Base-by-base conservation (phyloP, 2,329 filamentous ascomycete species). In the Colletotrichum karsti region DNA sequence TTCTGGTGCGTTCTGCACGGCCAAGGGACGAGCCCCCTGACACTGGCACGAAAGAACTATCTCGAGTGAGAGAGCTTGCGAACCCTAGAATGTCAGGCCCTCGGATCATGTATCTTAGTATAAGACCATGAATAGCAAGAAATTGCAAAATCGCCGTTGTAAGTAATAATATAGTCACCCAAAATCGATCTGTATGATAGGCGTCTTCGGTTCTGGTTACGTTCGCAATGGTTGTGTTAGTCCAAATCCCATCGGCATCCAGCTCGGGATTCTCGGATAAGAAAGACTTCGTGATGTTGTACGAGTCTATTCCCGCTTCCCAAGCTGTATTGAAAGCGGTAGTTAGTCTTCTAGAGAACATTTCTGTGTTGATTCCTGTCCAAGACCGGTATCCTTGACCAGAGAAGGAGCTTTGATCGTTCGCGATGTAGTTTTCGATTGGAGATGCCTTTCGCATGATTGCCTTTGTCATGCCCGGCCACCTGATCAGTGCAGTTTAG, bases 61-160 rank as follows among this genome's bases (percentile, higher is more conserved):
- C 63, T 1, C 56, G 30, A 10, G 58, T 60, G 33, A 66, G 24
- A 9, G 63, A 62, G 4, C 56, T 66, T 2, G 56, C 48, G 30
- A 44, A 66, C 6, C 46, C 57, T 0, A 66, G 46, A 1, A 66
- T 26, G 22, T 66, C 63, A 13, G 63, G 56, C 1, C 37, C 57
- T 9, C 37, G 37, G 20, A 54, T 66, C 22, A 66, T 20, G 1
- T 26, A 66, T 13, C 20, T 28, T 0, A 66, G 37, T 6, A 48
- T 28, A 0, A 60, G 37, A 1, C 63, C 58, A 1, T 18, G 30
- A 1, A 62, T 22, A 28, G 63, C 63, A 1, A 66, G 20, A 1
- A 55, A 0, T 1, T 66, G 53, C 1, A 62, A 10, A 15, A 61
- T 22, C 1, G 7, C 15, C 3, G 63, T 50, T 0, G 63, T 37